Conservation (phyloP, 192 early-diverging fungal genomes). For the Backusella sp. region DNA sequence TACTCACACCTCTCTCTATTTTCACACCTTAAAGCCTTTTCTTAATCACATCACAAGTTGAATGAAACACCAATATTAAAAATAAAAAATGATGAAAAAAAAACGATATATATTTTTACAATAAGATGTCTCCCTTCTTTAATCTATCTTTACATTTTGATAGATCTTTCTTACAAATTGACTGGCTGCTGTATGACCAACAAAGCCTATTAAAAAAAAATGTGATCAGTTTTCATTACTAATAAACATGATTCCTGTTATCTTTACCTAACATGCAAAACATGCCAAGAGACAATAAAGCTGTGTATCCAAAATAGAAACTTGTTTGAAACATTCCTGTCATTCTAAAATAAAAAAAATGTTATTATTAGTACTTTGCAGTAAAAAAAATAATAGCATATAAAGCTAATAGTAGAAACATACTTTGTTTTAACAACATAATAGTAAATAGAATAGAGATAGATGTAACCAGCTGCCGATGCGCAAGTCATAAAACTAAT, state of each 20-base stretch:
- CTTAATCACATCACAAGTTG: too few relatives aligned
- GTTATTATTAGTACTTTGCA: neutral
- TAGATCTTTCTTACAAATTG: constrained; percentile 71
- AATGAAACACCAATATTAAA: too few relatives aligned
- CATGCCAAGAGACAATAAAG: constrained; percentile 60
- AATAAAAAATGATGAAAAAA: too few relatives aligned
- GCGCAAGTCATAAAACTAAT: constrained; percentile 73
- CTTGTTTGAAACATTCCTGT: constrained; percentile 74
- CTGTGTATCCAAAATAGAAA: constrained; percentile 83
- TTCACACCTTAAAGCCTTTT: too few relatives aligned
- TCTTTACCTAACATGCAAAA: constrained; percentile 64
- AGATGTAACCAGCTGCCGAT: constrained; percentile 73
- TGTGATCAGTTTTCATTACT: neutral
- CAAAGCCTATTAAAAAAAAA: constrained; percentile 34
- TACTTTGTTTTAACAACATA: constrained; percentile 68
- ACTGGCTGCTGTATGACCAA: constrained; percentile 67
- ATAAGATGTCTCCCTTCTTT: constrained; percentile 11
- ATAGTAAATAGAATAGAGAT: constrained; percentile 79
- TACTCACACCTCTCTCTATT: too few relatives aligned
- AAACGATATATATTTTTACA: neutral
- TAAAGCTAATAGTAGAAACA: constrained; percentile 18
- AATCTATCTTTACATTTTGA: constrained; percentile 72
- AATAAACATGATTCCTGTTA: neutral
- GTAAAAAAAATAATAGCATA: neutral
- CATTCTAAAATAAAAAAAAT: constrained; percentile 54